Base-by-base conservation (phyloP, 2,329 filamentous ascomycete genomes). In the Colletotrichum siamense region DNA sequence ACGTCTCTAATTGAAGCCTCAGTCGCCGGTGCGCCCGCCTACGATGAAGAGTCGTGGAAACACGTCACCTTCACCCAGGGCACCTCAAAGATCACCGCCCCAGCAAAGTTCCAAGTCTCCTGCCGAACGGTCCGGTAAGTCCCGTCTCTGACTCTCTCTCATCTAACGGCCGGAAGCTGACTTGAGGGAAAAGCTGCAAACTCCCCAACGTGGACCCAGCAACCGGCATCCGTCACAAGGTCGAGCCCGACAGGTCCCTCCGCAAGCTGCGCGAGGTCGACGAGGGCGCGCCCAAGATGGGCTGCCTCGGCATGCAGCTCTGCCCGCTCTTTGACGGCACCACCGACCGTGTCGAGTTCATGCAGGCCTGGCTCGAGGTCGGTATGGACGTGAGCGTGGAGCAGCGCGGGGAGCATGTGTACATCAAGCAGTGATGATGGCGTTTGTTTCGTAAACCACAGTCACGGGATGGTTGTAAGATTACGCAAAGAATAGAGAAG, bases 41-140 rank as follows among this genome's bases (percentile, higher is more conserved):
- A 94, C 80, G 90, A 91, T 22, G 94, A 96, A 82, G 94, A 96
- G 69, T 87, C 86, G 10, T 96, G 94, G 94, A 92, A 91, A 77
- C 87, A 85, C 32, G 88, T 95, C 49, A 85, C 86, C 26, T 88
- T 94, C 79, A 89, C 87, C 49, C 84, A 85, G 9, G 86, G 86
- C 8, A 84, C 84, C 3, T 86, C 87, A 16, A 90, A 89, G 73
- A 87, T 92, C 76, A 85, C 83, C 59, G 83, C 84, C 52, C 81
- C 83, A 57, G 81, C 82, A 15, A 79, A 81, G 8, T 91, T 92
- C 77, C 87, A 91, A 76, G 88, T 92, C 22, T 90, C 92, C 0
- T 93, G 92, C 79, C 90, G 93, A 34, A 94, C 93, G 1, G 91
- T 92, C 1, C 89, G 94, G 88, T 89, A 79, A 82, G 87, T 82